Percentiles rank a stretch among this genome's conserved stretches.
Conservation (phyloP, 331 rosid genomes). For the Rosa hybrid region DNA sequence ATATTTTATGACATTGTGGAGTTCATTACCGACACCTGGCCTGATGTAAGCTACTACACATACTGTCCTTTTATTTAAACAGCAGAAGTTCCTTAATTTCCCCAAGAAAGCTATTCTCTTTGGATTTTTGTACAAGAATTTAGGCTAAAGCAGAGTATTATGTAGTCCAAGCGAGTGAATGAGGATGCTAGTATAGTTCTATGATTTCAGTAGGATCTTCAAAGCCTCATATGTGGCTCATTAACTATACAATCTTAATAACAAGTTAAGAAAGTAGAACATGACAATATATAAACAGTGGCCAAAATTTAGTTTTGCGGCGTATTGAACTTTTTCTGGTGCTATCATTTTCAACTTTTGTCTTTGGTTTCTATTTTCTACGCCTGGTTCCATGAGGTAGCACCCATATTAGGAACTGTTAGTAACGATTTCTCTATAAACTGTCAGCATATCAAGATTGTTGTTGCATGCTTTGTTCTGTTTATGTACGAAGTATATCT, state of each 20-base stretch:
- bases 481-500: background rate
- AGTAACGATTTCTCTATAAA: background rate
- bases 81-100: background rate
- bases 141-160: background rate
- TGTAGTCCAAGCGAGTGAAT: background rate
- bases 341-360: background rate
- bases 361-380: background rate
- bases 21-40: constrained; percentile 91
- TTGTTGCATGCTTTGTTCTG: background rate
- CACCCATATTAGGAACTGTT: background rate
- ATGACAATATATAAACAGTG: background rate
- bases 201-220: background rate
- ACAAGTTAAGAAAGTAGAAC: constrained; percentile 3
- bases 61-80: background rate
- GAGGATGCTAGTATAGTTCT: background rate
- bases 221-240: background rate
- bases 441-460: background rate
- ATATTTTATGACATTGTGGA: constrained; percentile 91
- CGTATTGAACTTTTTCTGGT: background rate
- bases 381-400: background rate
- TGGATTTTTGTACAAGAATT: background rate
- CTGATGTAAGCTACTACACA: constrained; percentile 65
- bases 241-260: background rate
- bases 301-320: constrained; percentile 7
- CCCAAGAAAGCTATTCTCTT: background rate